Evolutionary conservation across 805 yeast genomes (phyloP), one percentile per base, ranked within the genome.

Genomic region (Hanseniaspora lindneri): DNA sequence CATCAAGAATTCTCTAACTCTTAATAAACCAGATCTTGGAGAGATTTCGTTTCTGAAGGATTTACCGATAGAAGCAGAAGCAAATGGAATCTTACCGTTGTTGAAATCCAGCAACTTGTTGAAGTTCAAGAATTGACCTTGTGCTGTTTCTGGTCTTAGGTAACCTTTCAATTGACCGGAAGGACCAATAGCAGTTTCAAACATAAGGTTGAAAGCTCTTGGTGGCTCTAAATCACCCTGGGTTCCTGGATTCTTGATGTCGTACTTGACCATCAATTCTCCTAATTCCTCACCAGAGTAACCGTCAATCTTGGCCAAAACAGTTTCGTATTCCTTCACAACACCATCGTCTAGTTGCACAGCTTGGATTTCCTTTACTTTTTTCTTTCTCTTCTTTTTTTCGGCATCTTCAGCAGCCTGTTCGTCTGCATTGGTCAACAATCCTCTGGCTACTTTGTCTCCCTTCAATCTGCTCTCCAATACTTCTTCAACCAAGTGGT

Each of bases 1-100:
- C 98, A 92, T 92, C 64, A 92, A 73, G 66, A 92, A 92, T 73
- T 92, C 99, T 69, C 99, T 86, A 51, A 94, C 98, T 70, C 99
- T 83, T 65, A 92, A 75, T 58, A 92, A 74, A 58, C 99, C 99
- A 24, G 97, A 84, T 68, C 98, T 81, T 59, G 99, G 99, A 42
- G 96, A 86, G 61, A 92, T 92, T 72, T 92, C 99, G 68, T 92
- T 92, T 74, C 99, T 83, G 76, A 92, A 92, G 13, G 97, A 88
- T 69, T 92, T 92, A 64, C 99, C 99, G 61, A 92, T 86, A 33
- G 96, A 83, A 46, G 98, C 98, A 54, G 96, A 86, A n/a, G 99
- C 99, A 67, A 92, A 92, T 51, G 99, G 99, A 89, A 94, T 88
- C 67, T 80, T 83, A 67, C 82, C 79, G 71, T 92, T 92, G 77